Evolutionary conservation across 176 grass and related monocot genomes (phyloP).

Genomic region (Hsuehochloa calcarea): DNA sequence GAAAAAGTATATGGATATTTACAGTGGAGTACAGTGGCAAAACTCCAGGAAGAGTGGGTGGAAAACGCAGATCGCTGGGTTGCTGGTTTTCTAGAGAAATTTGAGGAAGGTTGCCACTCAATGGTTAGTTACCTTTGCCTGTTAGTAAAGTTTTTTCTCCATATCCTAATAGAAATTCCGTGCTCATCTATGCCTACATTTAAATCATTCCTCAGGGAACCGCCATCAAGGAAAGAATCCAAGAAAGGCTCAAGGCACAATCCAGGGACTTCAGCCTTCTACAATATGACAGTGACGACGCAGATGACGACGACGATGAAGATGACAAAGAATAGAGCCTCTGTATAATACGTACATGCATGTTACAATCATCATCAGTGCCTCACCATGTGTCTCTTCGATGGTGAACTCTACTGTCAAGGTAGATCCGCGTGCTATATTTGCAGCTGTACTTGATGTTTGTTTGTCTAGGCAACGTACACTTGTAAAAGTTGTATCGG

Average conservation of each 20-base stretch:
- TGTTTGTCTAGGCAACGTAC: neutral
- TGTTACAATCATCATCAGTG: neutral
- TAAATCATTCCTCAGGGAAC: conserved; percentile 56
- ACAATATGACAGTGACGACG: conserved; percentile 60
- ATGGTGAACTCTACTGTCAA: conserved; percentile 18
- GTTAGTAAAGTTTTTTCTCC: neutral
- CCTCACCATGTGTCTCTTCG: neutral
- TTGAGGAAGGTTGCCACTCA: conserved; percentile 91
- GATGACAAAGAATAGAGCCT: conserved; percentile 36
- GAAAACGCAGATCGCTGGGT: conserved; percentile 99
- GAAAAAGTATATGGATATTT: conserved; percentile 8
- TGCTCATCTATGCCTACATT: conserved; percentile 20
- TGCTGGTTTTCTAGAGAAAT: conserved; percentile 93
- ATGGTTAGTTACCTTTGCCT: conserved; percentile 54
- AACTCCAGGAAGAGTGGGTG: conserved; percentile 96
- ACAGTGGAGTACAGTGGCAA: conserved; percentile 69
- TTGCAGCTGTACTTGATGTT: conserved; percentile 19
- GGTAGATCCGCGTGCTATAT: conserved; percentile 15
- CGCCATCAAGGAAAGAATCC: conserved; percentile 76
- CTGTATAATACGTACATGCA: neutral
- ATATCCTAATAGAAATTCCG: neutral
- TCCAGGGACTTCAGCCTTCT: conserved; percentile 75
- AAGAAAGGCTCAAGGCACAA: conserved; percentile 75
- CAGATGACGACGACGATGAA: neutral
- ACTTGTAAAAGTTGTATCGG: conserved; percentile 33